Percentiles rank a stretch among this genome's conserved stretches.
Evolutionary conservation across 805 yeast species (phyloP).

Genomic region (Candida silvatica): DNA sequence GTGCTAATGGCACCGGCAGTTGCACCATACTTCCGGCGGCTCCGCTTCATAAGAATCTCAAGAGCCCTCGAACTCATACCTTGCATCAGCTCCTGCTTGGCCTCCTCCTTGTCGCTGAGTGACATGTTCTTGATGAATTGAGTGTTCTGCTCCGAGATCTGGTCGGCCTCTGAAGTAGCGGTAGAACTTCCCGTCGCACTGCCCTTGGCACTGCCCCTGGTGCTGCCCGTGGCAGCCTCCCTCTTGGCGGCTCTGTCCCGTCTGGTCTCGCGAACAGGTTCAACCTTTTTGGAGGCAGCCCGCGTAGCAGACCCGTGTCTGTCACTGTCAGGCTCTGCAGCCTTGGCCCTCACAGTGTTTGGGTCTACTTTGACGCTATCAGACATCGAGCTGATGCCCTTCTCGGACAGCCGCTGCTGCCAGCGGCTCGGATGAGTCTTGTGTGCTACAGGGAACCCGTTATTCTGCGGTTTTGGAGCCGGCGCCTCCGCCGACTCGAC

Average conservation of each 20-base stretch:
- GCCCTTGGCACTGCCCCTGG: too few species aligned
- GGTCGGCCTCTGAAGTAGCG: slow-evolving; percentile 52
- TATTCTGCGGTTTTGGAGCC: slow-evolving; percentile 12
- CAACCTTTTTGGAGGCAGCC: too few species aligned
- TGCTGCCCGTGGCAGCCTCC: neutral
- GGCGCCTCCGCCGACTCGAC: slow-evolving; percentile 22
- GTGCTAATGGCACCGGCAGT: neutral
- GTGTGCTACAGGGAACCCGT: slow-evolving; percentile 30
- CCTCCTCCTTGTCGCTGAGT: slow-evolving; percentile 52
- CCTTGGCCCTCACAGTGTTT: slow-evolving; percentile 1
- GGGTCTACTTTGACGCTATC: slow-evolving; percentile 9
- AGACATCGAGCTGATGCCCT: slow-evolving; percentile 23
- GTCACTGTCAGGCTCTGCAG: slow-evolving; percentile 6
- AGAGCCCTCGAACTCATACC: slow-evolving; percentile 63
- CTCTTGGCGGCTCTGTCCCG: slow-evolving; percentile 5
- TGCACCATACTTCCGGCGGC: slow-evolving; percentile 37
- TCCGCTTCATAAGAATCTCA: slow-evolving; percentile 47
- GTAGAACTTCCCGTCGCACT: too few species aligned
- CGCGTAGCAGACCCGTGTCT: too few species aligned
- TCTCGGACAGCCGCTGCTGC: slow-evolving; percentile 33
- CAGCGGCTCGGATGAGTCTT: slow-evolving; percentile 36
- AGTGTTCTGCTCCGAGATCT: slow-evolving; percentile 71
- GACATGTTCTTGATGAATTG: slow-evolving; percentile 54
- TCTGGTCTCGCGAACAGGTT: too few species aligned
- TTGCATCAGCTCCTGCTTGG: slow-evolving; percentile 58